phyloP scores from a whole-genome alignment of 768 basidiomycete genomes.

The Boletus edulis region DNA sequence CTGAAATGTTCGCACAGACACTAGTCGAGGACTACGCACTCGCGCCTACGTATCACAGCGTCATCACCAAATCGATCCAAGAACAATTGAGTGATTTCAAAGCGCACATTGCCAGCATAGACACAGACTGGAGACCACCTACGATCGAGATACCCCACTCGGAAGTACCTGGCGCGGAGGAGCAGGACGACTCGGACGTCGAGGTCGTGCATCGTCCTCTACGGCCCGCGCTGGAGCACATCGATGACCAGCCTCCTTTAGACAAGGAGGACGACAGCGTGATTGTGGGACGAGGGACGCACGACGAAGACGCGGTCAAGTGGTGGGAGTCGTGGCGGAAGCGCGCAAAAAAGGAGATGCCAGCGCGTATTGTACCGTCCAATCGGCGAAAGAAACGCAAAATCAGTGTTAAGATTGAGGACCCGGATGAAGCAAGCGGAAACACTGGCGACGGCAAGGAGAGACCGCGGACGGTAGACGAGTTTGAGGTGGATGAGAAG shows the following conservation, averaged over 20 bases:
- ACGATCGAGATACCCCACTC: conserved; percentile 20
- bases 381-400: conserved; percentile 44
- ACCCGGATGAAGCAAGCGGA: conserved; percentile 21
- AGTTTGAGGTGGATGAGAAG: conserved; percentile 64
- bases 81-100: conserved; percentile 84
- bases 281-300: conserved; percentile 34
- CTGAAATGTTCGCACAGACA: conserved; percentile 86
- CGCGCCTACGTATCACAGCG: conserved; percentile 55
- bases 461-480: conserved; percentile 53
- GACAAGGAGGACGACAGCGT: conserved; percentile 23
- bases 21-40: conserved; percentile 90
- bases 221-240: conserved; percentile 9
- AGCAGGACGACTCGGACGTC: conserved; percentile 29
- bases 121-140: conserved; percentile 37
- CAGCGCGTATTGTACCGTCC: conserved; percentile 24
- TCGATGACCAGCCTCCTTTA: conserved; percentile 23
- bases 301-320: conserved; percentile 47
- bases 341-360: conserved; percentile 35
- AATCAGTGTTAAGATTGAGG: conserved; percentile 30
- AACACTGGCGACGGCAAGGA: conserved; percentile 34
- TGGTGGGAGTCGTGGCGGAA: conserved; percentile 81
- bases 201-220: conserved; percentile 18
- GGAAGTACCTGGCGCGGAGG: conserved; percentile 26
- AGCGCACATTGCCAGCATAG: conserved; percentile 59
- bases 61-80: conserved; percentile 81